These are phyloP conservation scores for Acmispon strigosus DNA, from an alignment of 306 rosid genomes.

Conservation along the genomic window DNA sequence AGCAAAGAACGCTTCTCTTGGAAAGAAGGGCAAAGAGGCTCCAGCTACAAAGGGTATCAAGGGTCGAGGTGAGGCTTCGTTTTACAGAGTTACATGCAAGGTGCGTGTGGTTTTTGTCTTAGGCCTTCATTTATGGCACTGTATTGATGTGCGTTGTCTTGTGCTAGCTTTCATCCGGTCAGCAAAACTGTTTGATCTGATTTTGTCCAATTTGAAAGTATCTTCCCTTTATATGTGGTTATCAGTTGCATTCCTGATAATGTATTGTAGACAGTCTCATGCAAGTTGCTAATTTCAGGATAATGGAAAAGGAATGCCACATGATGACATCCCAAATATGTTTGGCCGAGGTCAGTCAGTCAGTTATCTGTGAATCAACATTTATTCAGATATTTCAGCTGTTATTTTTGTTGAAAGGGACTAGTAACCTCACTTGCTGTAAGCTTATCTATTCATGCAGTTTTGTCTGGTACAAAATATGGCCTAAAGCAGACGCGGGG, in stretches of 20 bases:
- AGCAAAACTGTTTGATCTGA: background rate
- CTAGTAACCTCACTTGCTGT: conserved; percentile 15
- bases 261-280: conserved; percentile 5
- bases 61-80: conserved; percentile 94
- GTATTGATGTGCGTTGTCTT: background rate
- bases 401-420: conserved; percentile 7
- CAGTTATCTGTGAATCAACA: conserved; percentile 13
- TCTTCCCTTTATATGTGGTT: conserved; percentile 7
- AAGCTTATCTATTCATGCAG: conserved; percentile 39
- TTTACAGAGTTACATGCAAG: conserved; percentile 91
- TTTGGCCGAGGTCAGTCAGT: conserved; percentile 84
- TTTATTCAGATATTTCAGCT: background rate
- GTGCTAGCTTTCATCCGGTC: background rate
- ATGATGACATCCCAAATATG: conserved; percentile 97
- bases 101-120: conserved; percentile 34
- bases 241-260: background rate
- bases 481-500: conserved; percentile 96
- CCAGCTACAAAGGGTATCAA: conserved; percentile 52
- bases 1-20: conserved; percentile 71
- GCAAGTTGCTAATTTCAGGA: conserved; percentile 48
- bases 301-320: conserved; percentile 97
- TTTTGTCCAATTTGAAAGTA: conserved; percentile 5
- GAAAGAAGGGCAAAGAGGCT: conserved; percentile 75
- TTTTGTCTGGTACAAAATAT: conserved; percentile 93
- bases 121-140: conserved; percentile 16